A percentile compares a stretch with the other conserved stretches of the same genome.
These are phyloP conservation scores for Hygrophila difformis DNA, from an alignment of 257 asterid genomes.

Conservation along the genomic window DNA sequence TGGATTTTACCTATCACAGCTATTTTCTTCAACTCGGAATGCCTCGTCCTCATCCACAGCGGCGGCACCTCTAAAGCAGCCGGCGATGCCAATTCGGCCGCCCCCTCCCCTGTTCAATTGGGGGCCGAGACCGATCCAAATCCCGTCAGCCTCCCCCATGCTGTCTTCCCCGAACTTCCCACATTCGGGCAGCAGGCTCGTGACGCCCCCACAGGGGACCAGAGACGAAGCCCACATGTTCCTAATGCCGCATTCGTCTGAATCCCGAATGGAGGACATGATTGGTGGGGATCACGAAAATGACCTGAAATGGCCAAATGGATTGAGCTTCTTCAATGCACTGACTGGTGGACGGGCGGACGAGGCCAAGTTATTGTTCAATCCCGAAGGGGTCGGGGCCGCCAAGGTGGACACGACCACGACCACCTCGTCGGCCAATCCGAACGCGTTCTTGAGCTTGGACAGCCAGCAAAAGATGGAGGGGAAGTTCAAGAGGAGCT, in stretches of 20 bases:
- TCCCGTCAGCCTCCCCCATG: conserved; percentile 34
- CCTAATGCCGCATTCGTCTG: conserved; percentile 67
- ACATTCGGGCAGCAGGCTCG: conserved; percentile 30
- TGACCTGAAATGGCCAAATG: conserved; percentile 97
- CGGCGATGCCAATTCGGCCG: conserved; percentile 44
- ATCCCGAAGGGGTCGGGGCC: conserved; percentile 41
- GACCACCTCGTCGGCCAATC: no score
- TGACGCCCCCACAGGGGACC: conserved; percentile 24
- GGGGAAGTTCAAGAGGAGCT: conserved; percentile 75
- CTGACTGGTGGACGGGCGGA: conserved; percentile 66
- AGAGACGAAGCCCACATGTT: conserved; percentile 82
- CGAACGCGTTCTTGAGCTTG: conserved; percentile 67
- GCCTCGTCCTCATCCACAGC: conserved; percentile 40
- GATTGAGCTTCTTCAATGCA: conserved; percentile 66
- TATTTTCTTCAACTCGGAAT: conserved; percentile 69
- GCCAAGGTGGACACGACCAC: background rate
- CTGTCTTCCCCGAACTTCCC: conserved; percentile 51
- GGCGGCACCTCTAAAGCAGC: conserved; percentile 63
- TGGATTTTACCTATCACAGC: conserved; percentile 85
- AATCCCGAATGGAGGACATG: conserved; percentile 51
- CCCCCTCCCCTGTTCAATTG: conserved; percentile 70
- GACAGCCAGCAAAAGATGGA: conserved; percentile 75
- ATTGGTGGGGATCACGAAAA: conserved; percentile 52
- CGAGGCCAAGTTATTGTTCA: conserved; percentile 66
- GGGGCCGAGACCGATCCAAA: conserved; percentile 63